Percentiles rank a stretch among this genome's conserved stretches.
Conservation (phyloP, 495 filamentous ascomycete species). For the Rhypophila decipiens region DNA sequence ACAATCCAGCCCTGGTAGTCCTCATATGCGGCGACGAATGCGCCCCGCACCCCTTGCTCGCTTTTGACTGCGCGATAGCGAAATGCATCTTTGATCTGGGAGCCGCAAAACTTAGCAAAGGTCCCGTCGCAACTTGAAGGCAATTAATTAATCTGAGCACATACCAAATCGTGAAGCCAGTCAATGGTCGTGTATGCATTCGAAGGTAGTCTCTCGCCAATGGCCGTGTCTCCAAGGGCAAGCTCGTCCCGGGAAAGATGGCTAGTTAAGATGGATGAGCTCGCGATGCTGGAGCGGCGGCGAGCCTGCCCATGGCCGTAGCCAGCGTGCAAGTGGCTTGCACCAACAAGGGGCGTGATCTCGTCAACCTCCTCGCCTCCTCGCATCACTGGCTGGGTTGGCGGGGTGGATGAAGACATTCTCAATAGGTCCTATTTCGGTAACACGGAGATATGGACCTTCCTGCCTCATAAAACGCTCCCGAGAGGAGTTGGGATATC, state of each 20-base stretch:
- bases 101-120: neutral
- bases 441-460: too few species aligned
- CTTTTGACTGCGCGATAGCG: constrained; percentile 23
- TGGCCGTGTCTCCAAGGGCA: constrained; percentile 30
- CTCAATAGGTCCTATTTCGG: too few species aligned
- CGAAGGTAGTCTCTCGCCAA: constrained; percentile 52
- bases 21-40: constrained; percentile 24
- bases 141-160: too few species aligned
- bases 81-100: constrained; percentile 48
- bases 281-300: constrained; percentile 5
- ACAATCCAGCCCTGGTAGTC: constrained; percentile 27
- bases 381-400: neutral
- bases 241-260: constrained; percentile 37
- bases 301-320: neutral
- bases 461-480: too few species aligned
- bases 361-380: constrained; percentile 4
- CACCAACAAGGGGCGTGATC: constrained; percentile 8
- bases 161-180: constrained; percentile 51
- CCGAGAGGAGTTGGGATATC: too few species aligned
- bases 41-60: constrained; percentile 18
- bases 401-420: neutral
- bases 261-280: constrained; percentile 12
- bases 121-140: neutral
- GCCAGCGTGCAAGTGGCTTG: constrained; percentile 1
- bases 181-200: constrained; percentile 34